Base-by-base conservation (phyloP, 2,329 filamentous ascomycete genomes). In the Colletotrichum neosansevieriae region DNA sequence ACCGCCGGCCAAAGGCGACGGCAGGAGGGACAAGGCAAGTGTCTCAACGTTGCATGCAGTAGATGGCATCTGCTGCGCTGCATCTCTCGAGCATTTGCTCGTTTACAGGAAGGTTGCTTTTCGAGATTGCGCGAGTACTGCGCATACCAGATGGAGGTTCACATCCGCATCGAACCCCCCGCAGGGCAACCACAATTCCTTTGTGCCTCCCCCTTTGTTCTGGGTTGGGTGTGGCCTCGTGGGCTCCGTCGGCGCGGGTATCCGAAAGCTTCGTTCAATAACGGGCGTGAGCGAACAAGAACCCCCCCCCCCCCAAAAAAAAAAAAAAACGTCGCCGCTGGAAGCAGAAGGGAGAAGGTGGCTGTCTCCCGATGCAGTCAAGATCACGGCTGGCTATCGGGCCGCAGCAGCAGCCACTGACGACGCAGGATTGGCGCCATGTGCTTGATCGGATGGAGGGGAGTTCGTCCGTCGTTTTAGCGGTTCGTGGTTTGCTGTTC, bases 351-450 rank as follows among this genome's bases (percentile, higher is more conserved):
- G n/a, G n/a, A n/a, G n/a, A n/a, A n/a, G n/a, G n/a, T n/a, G n/a
- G n/a, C n/a, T n/a, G 32, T 40, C 9, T 13, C 45, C 15, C 21
- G 19, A 40, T 34, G 58, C 34, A 42, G 58, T 40, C 11, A 3
- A 59, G 29, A 29, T n/a, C 10, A n/a, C 57, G 29, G 29, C 29
- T 29, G 29, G 1, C 29, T 29, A 7, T 13, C 19, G 19, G 13
- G 38, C 5, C 12, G 32, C n/a, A 10, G 32, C n/a, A 10, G 29
- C 54, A 60, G 49, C 61, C 65, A 68, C 54, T 68, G 54, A 56
- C 24, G 65, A 59, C 29, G 65, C 65, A 54, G 54, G 61, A 65
- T 59, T 59, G 36, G 54, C 65, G 65, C 65, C 65, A 65, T 65
- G 65, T 68, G 65, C 61, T 9, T 49, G 21, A 47, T 15, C 47